These are phyloP conservation scores for Pleurotus eryngii DNA, from an alignment of 768 basidiomycete species.

Conservation along the genomic window DNA sequence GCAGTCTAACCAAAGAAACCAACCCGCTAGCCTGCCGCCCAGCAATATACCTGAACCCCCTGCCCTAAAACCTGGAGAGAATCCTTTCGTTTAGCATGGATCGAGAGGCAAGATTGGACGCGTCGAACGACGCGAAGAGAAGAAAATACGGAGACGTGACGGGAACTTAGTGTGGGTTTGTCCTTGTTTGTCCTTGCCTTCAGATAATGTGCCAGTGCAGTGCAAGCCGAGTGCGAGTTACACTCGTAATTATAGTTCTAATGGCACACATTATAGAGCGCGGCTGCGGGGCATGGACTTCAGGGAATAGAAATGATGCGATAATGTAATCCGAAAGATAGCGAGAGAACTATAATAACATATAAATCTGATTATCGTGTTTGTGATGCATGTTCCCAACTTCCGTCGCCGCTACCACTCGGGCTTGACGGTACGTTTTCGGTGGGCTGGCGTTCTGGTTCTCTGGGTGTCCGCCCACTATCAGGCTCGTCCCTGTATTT, in stretches of 20 bases:
- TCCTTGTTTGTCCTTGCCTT: too few species aligned
- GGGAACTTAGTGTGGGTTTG: too few species aligned
- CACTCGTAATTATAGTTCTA: not conserved
- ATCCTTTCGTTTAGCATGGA: too few species aligned
- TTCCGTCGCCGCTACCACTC: slow-evolving; percentile 57
- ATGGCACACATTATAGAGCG: not conserved
- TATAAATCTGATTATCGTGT: slow-evolving; percentile 9
- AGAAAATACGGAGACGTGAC: too few species aligned
- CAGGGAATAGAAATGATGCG: not conserved
- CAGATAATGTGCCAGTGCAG: too few species aligned
- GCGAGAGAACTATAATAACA: not conserved
- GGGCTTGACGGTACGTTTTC: slow-evolving; percentile 28
- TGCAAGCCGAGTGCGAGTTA: too few species aligned
- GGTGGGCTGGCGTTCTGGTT: slow-evolving; percentile 8
- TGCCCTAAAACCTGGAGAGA: too few species aligned
- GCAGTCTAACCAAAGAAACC: too few species aligned
- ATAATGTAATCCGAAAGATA: not conserved
- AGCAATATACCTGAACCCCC: too few species aligned
- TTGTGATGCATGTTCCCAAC: slow-evolving; percentile 69
- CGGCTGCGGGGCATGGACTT: not conserved
- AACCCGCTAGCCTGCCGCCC: too few species aligned
- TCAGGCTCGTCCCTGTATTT: slow-evolving; percentile 59
- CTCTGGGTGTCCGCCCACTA: slow-evolving; percentile 14
- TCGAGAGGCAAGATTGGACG: too few species aligned
- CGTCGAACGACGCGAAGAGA: too few species aligned